phyloP scores from a whole-genome alignment of 106 monocot genomes.

The Alisma plantagoaquatica region DNA sequence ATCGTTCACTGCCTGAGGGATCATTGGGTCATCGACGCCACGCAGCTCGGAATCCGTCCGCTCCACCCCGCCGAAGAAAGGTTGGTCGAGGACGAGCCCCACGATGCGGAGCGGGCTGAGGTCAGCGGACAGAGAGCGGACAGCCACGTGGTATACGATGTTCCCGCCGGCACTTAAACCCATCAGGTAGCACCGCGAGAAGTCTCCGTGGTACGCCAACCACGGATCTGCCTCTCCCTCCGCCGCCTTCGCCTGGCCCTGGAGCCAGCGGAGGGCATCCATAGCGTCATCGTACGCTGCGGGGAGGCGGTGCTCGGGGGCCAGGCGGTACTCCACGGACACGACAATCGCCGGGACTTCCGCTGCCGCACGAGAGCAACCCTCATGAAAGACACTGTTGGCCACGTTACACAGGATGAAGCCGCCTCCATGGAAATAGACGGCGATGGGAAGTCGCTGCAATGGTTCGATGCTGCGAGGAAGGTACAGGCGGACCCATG shows the following conservation, averaged over 20 bases:
- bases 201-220: constrained; percentile 5
- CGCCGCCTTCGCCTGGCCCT: neutral
- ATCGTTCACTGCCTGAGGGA: constrained; percentile 22
- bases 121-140: neutral
- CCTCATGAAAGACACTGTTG: neutral
- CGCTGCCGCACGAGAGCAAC: neutral
- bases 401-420: constrained; percentile 5
- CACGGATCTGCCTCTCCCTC: neutral
- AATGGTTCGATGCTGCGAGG: neutral
- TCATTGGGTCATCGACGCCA: constrained; percentile 13
- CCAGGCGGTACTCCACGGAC: too few relatives aligned
- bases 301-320: too few relatives aligned
- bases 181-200: constrained; percentile 13
- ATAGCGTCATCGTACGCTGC: too few relatives aligned
- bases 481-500: constrained; percentile 1
- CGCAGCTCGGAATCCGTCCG: constrained; percentile 21
- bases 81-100: constrained; percentile 18
- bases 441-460: neutral
- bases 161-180: constrained; percentile 28
- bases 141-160: constrained; percentile 18
- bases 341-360: constrained; percentile 1
- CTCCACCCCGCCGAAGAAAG: constrained; percentile 22
- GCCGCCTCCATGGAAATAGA: constrained; percentile 5
- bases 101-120: constrained; percentile 1
- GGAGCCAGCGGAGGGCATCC: too few relatives aligned